These are phyloP conservation scores for Scorias spongiosa DNA, from an alignment of 2,329 filamentous ascomycete genomes.

Conservation along the genomic window DNA sequence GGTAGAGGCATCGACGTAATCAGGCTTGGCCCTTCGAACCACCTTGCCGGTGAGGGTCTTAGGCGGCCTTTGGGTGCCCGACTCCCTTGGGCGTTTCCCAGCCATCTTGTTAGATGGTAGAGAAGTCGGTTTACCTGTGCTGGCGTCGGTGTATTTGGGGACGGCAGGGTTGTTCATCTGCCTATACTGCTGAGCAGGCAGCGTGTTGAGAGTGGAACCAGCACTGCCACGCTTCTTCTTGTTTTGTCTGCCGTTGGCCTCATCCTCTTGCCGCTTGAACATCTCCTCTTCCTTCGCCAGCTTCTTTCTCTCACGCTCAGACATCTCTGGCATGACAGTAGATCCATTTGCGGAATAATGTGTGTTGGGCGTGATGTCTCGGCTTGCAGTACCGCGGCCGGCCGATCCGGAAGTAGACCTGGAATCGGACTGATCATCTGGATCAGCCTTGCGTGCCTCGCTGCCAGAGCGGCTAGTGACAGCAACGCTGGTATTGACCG, in stretches of 20 bases:
- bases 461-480: slow-evolving; percentile 46
- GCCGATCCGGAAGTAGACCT: slow-evolving; percentile 43
- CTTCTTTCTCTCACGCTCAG: slow-evolving; percentile 47
- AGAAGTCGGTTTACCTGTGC: slow-evolving; percentile 12
- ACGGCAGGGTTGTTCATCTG: slow-evolving; percentile 20
- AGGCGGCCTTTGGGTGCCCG: slow-evolving; percentile 2
- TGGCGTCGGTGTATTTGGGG: slow-evolving; percentile 15
- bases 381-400: slow-evolving; percentile 40
- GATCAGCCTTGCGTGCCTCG: slow-evolving; percentile 34
- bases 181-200: slow-evolving; percentile 29
- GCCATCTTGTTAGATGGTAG: slow-evolving; percentile 8
- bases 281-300: slow-evolving; percentile 47
- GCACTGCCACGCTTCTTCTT: slow-evolving; percentile 42
- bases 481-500: slow-evolving; percentile 35
- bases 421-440: slow-evolving; percentile 41
- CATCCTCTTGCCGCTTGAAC: slow-evolving; percentile 46
- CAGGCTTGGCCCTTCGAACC: slow-evolving; percentile 12
- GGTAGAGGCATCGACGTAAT: slow-evolving; percentile 14
- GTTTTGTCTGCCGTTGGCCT: slow-evolving; percentile 32
- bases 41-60: slow-evolving; percentile 3
- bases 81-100: slow-evolving; percentile 9
- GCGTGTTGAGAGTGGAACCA: slow-evolving; percentile 37
- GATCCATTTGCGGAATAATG: slow-evolving; percentile 34
- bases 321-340: slow-evolving; percentile 35
- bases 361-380: slow-evolving; percentile 45